Evolutionary conservation across 2,329 filamentous ascomycete genomes (phyloP), one percentile per base, ranked within the genome.

Genomic region (Sporothrix humicola): DNA sequence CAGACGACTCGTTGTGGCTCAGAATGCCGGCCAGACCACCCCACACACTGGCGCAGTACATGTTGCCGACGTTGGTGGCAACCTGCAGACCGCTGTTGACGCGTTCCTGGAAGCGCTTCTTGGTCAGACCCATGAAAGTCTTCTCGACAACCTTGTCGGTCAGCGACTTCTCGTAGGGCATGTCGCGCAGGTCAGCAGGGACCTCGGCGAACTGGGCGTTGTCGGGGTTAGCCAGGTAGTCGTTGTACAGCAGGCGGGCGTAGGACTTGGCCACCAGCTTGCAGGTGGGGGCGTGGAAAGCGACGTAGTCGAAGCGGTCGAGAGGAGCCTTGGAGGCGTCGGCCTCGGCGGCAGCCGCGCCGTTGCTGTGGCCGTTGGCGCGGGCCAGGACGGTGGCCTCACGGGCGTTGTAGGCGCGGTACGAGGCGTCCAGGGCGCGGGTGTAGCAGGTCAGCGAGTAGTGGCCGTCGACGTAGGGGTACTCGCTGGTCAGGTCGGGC

Each of bases 231-330:
- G 85, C 84, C 50, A 95, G 87, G 86, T 92, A 96, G 84, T 96
- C 93, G 81, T 95, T 93, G 88, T 96, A 96, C 73, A 95, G 86
- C 77, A 96, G 87, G 77, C 93, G 92, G 74, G 89, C 93, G 81
- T 94, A 96, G 20, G 92, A 94, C 86, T 96, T 96, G 81, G 92
- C 86, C 75, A 96, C 93, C 73, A 94, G 87, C 86, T 96, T 96
- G 91, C 93, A 96, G 76, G 91, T 95, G 56, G 93, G 93, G 20
- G 93, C 88, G 83, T 96, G 93, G 90, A 95, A 96, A 75, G 90
- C 83, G 81, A 96, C 83, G 85, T 94, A 93, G 83, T 95, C 93
- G 82, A 96, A 96, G 80, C 92, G 91, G 82, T 95, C 93, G 74
- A 96, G 84, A 68, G 87, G 84, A 54, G 90, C 89, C 85, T 92